Conservation (phyloP, 305 asterid genomes). For the Fraxinus platypoda region DNA sequence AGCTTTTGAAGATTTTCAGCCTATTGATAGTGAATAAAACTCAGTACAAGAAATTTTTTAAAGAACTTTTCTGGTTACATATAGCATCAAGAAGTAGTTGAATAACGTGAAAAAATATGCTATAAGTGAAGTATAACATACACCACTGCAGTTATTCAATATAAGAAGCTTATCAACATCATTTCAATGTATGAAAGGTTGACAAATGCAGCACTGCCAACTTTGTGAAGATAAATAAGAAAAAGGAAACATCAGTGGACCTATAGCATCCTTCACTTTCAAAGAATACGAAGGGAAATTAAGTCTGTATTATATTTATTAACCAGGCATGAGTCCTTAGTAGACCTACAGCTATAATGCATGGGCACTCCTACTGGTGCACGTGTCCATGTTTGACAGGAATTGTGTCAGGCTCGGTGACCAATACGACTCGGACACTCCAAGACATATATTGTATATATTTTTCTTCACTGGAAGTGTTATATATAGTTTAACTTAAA, state of each 20-base stretch:
- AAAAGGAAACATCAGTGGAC: neutral
- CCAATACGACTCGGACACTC: neutral
- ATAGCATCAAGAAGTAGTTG: neutral
- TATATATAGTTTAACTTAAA: neutral
- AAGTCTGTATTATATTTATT: neutral
- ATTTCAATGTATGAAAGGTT: neutral
- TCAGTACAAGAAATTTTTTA: neutral
- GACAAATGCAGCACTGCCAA: neutral
- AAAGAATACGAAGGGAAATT: neutral
- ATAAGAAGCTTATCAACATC: neutral
- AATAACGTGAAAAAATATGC: neutral
- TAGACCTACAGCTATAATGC: neutral
- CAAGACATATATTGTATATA: neutral
- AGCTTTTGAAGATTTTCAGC: constrained; percentile 37
- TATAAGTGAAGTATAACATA: neutral
- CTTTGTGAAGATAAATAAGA: neutral
- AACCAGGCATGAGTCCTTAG: neutral
- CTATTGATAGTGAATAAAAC: constrained; percentile 15
- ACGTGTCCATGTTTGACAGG: neutral
- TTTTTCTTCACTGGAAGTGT: neutral
- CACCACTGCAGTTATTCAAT: neutral
- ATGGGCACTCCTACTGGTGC: neutral
- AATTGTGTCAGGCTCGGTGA: neutral
- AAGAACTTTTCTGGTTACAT: neutral
- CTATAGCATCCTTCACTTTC: neutral